Evolutionary conservation across 1,284 basidiomycete species (phyloP), one percentile per base, ranked within the genome.

Genomic region (Trichosporon faecale): DNA sequence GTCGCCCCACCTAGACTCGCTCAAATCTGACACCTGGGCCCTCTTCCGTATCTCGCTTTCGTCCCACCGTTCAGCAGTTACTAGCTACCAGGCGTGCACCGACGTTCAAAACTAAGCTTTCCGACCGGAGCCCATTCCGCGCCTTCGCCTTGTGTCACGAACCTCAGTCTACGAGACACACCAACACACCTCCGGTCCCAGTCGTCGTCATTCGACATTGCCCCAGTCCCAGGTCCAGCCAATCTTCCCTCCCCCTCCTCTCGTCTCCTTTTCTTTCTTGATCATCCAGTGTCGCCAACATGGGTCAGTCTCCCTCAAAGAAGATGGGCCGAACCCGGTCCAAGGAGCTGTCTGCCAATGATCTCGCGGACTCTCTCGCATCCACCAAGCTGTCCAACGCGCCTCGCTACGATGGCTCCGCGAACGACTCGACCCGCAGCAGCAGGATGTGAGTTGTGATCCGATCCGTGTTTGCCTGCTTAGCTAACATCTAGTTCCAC

Each of bases 261-360:
- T 64, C 11, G 37, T 46, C 35, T 18, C 21, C 33, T 55, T 12
- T 4, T 25, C 12, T 16, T 65, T 40, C 27, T 61, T 21, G 46
- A 64, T 25, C 55, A 35, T 65, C 67, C 27, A 31, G 57, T 4
- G 65, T 27, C 25, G 11, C 23, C 78, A 79, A 60, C 64, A 85
- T 85, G 84, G 84, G 84, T 37, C 80, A 84, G 74, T 74, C 77
- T 65, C 80, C 81, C 52, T 84, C 83, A 61, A 85, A 84, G 76
- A 84, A 84, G 77, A 80, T 85, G 73, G 80, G 80, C 61, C 77
- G 83, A 23, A 85, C 83, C n/a, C 77, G 81, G 72, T 84, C 83
- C 63, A 85, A 84, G 72, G 83, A 84, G 72, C 76, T 83, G 25
- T 77, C 81, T 11, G 72, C 80, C 27, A 76, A 72, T 66, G 83